phyloP scores from a whole-genome alignment of 345 rosid genomes.

The Populus alba region DNA sequence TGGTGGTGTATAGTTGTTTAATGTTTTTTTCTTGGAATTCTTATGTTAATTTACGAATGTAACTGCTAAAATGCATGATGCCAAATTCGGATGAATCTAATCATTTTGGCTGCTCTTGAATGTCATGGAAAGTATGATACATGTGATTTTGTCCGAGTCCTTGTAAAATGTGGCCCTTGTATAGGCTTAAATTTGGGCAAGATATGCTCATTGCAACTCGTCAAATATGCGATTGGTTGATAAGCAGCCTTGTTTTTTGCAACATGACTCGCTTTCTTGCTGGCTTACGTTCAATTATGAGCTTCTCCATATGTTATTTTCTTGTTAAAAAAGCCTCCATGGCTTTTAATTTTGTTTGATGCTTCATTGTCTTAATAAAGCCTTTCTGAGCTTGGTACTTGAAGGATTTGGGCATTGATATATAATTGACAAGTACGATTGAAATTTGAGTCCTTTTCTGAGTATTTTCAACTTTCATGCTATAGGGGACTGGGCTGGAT shows the following conservation, averaged over 20 bases:
- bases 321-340: no score
- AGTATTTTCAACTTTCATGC: not conserved
- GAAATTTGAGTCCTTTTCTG: not conserved
- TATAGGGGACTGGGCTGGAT: not conserved
- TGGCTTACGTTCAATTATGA: not conserved
- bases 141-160: not conserved
- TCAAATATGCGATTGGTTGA: not conserved
- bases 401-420: not conserved
- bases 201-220: not conserved
- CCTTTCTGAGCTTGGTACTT: not conserved
- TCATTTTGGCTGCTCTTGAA: not conserved
- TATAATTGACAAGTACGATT: no score
- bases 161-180: not conserved
- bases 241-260: not conserved
- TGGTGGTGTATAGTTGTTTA: not conserved
- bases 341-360: not conserved
- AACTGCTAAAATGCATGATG: not conserved
- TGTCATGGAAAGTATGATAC: not conserved
- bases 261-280: not conserved
- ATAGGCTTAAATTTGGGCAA: not conserved
- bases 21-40: not conserved
- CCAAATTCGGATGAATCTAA: not conserved
- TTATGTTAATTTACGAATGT: not conserved
- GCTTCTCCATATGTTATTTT: not conserved
- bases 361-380: not conserved